These are phyloP conservation scores for Trichoderma semiorbis DNA, from an alignment of 2,329 filamentous ascomycete species.

Conservation along the genomic window DNA sequence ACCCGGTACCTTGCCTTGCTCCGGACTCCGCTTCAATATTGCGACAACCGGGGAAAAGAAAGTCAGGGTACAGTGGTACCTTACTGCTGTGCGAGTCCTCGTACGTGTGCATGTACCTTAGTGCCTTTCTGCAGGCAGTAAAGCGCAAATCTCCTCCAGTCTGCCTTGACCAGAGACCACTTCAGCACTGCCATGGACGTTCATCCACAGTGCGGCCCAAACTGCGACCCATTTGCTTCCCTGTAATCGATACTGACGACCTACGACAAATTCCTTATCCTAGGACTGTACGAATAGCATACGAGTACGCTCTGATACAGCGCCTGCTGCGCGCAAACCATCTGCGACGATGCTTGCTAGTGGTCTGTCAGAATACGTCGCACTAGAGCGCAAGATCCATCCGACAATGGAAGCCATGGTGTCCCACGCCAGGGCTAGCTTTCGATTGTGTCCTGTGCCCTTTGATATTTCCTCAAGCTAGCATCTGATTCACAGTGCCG, in stretches of 20 bases:
- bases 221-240: background rate
- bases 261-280: background rate
- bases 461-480: background rate
- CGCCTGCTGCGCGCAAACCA: background rate
- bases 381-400: background rate
- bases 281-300: background rate
- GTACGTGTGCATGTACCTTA: too few species aligned
- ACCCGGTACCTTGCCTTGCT: background rate
- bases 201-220: conserved; percentile 3
- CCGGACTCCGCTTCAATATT: background rate
- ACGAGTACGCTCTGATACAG: background rate
- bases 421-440: background rate
- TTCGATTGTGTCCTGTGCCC: background rate
- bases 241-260: background rate
- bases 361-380: background rate
- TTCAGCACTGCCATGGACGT: background rate
- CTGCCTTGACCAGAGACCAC: conserved; percentile 4
- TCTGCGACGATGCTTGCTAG: background rate
- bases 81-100: background rate
- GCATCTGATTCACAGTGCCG: background rate
- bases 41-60: background rate
- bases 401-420: background rate
- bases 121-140: background rate
- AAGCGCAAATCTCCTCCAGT: background rate
- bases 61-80: background rate